Evolutionary conservation across 2,329 filamentous ascomycete species (phyloP).

Genomic region (Alternaria atra): DNA sequence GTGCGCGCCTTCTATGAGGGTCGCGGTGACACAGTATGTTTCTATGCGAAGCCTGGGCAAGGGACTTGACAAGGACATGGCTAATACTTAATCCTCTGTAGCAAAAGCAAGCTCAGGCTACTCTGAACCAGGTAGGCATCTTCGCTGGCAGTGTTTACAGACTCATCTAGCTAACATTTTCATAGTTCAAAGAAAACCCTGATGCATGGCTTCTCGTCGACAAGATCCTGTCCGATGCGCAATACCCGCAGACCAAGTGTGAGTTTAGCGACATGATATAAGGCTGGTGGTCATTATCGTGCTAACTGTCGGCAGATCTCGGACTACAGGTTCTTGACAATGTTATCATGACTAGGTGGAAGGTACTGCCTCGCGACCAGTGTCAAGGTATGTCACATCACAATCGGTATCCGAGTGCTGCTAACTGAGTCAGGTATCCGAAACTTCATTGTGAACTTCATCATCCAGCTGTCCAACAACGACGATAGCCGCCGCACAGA

Average conservation of each 20-base stretch:
- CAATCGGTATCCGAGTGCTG: neutral
- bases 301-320: constrained; percentile 70
- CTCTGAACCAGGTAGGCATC: constrained; percentile 83
- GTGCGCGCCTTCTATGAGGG: constrained; percentile 98
- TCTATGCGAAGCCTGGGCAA: neutral
- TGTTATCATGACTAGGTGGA: constrained; percentile 99
- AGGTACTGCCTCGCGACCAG: constrained; percentile 93
- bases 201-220: constrained; percentile 98
- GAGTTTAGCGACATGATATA: constrained; percentile 48
- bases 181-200: constrained; percentile 97
- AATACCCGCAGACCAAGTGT: constrained; percentile 97
- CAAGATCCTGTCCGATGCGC: constrained; percentile 92
- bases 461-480: constrained; percentile 89
- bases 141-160: constrained; percentile 12
- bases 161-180: constrained; percentile 25
- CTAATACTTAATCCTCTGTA: constrained; percentile 57
- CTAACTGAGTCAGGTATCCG: constrained; percentile 75
- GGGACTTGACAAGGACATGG: constrained; percentile 42
- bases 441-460: constrained; percentile 99
- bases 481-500: constrained; percentile 87
- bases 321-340: constrained; percentile 96
- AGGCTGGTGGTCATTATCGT: constrained; percentile 18
- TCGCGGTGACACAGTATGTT: constrained; percentile 85
- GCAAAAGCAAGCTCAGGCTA: constrained; percentile 96
- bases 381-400: constrained; percentile 76